A percentile compares a stretch with the other conserved stretches of the same genome.
These are phyloP conservation scores for Coniochaeta ligniaria DNA, from an alignment of 2,329 filamentous ascomycete genomes.

Conservation along the genomic window DNA sequence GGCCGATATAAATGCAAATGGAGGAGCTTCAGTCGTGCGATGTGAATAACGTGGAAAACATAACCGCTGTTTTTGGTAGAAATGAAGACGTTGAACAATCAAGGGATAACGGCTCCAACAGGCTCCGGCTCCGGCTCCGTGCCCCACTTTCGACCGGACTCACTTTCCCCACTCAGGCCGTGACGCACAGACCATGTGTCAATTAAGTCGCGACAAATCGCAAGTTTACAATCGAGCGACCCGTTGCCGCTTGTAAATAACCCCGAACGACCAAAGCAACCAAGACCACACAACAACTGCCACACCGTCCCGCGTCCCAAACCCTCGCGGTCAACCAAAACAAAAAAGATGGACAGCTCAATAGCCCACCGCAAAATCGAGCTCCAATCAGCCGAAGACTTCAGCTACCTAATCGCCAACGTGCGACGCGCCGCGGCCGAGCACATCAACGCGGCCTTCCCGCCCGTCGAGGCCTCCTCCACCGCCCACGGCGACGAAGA, in stretches of 20 bases:
- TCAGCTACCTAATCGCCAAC: slow-evolving; percentile 62
- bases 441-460: slow-evolving; percentile 62
- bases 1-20: no score
- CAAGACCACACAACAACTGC: background rate
- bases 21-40: no score
- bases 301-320: background rate
- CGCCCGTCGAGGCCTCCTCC: slow-evolving; percentile 41
- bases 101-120: no score
- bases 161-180: background rate
- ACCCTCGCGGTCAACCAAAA: background rate
- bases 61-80: no score
- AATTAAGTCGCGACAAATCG: background rate
- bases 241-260: background rate
- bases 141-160: background rate
- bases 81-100: no score
- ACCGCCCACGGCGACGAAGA: slow-evolving; percentile 27
- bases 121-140: no score
- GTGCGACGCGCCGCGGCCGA: slow-evolving; percentile 60
- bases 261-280: background rate
- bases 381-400: slow-evolving; percentile 68
- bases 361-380: slow-evolving; percentile 66
- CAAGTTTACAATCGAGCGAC: background rate
- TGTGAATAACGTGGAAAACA: no score
- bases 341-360: slow-evolving; percentile 19
- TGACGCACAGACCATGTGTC: background rate